Evolutionary conservation across 2,329 filamentous ascomycete genomes (phyloP), one percentile per base, ranked within the genome.

Genomic region (Aspergillus pseudoterreus): DNA sequence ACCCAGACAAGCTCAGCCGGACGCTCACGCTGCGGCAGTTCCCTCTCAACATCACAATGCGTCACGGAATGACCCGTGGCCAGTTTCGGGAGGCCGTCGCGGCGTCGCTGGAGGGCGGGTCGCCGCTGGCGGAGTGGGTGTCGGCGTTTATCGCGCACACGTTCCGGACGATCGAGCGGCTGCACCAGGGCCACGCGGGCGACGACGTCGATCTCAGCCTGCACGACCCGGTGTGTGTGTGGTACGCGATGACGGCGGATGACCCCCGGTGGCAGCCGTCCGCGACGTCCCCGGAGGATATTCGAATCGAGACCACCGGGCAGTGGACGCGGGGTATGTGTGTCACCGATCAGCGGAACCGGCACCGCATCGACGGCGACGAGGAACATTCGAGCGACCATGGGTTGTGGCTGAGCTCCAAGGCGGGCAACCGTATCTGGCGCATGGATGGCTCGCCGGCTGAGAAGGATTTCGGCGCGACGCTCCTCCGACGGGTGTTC

Each of bases 311-410:
- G 74, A 95, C 91, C 0, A 76, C 82, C 2, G 94, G 92, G 1
- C 94, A 97, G 75, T 99, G 94, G 94, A 95, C 92, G 43, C 80
- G 90, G 51, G 92, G 94, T 1, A 92, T 94, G 85, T 92, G 91
- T 65, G 80, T 97, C 30, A 77, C 91, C 38, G 94, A 99, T 75
- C 79, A 84, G 33, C 81, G 94, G 52, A 73, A 71, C 41, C 73
- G 67, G 54, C 73, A 68, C 49, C 71, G 63, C 53, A 70, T 62
- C 67, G 77, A 56, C 64, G 74, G 58, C 65, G 78, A 79, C 19
- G 75, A 77, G 42, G 80, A 81, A 58, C 79, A 85, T 27, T 78
- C 85, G 0, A 88, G 86, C 38, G 92, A 97, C 69, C 77, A 84
- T 71, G 71, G 82, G 61, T 76, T 86, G 47, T 97, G 94, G 94